Evolutionary conservation across 306 rosid genomes (phyloP), one percentile per base, ranked within the genome.

Genomic region (Dalbergia oliveri): DNA sequence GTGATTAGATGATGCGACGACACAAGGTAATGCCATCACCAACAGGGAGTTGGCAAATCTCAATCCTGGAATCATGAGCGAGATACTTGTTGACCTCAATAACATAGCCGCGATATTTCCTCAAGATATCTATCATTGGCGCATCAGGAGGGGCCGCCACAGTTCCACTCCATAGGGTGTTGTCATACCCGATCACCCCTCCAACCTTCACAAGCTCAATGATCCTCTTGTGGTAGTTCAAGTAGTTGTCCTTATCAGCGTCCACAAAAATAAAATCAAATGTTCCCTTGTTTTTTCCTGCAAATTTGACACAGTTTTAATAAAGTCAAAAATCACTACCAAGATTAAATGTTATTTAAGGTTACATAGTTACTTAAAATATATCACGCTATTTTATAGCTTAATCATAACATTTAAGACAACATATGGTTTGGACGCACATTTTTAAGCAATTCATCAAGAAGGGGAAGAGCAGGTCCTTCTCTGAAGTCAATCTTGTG

Each of bases 401-500:
- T 26, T 26, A 26, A 26, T 26, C 31, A 26, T 26, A 26, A 26
- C 31, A 26, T 2, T 26, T 1, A 26, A 26, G 3, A 26, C 31
- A 26, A 26, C 31, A 26, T 15, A n/a, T 4, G 21, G 50, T 44
- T 44, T 53, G 33, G 18, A 71, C 86, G 3, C 37, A 94, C 98
- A n/a, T 94, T 92, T 80, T 83, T 76, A 6, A 92, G 61, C 84
- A 92, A 66, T 18, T 73, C 49, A 14, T 94, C 97, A 18, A 94
- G 97, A 61, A 85, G 75, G 2, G 94, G 94, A 58, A 94, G 97
- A 64, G 98, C 98, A 58, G 90, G 93, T 82, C 97, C 98, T 85
- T 91, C 97, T 82, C 86, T 91, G 76, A 94, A 94, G 5, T 92
- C 94, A 43, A 94, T 94, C 84, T 94, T 94, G 81, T 94, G 91